Evolutionary conservation across 345 rosid species (phyloP), one percentile per base, ranked within the genome.

Genomic region (Pistacia integerrima): DNA sequence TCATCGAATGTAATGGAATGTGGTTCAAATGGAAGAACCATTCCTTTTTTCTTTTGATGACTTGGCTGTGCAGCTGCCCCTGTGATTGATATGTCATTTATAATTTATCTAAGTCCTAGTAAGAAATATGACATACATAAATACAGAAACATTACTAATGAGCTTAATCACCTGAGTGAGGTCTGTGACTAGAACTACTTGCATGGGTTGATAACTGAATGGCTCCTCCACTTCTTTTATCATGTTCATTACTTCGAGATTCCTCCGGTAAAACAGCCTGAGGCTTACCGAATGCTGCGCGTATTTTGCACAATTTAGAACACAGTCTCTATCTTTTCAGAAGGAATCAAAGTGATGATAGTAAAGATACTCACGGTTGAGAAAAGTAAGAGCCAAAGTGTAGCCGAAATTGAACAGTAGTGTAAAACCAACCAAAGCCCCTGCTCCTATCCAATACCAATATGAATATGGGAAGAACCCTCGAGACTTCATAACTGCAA

Each of bases 1-100:
- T 87, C 79, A 66, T 89, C 87, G 41, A 93, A 93, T 30, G 91
- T 84, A 38, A 93, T 77, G 14, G 88, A 88, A 82, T 86, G 89
- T 78, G 90, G 97, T 80, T 88, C 87, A 79, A 91, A 93, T 71
- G 97, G 95, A 79, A 92, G 91, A 77, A 93, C 86, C 95, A 93
- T 89, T 77, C 97, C 96, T 77, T 67, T 88, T 71, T 80, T 91
- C 81, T 74, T 87, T 41, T 22, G 72, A 33, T 51, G 5, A 4
- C 33, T 35, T 3, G 66, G 79, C 65, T 79, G 80, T 16, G 25
- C 62, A 18, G 60, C 73, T 59, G 62, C 78, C 35, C 66, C 87
- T 70, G 77, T 8, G 56, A n/a, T 41, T 35, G 84, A 67, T 51
- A 64, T 14, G 6, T 64, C 12, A 35, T 38, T 22, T 64, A 14